Evolutionary conservation across 129 eudicot genomes (phyloP).

Genomic region (carrot (Daucus carota)): DNA sequence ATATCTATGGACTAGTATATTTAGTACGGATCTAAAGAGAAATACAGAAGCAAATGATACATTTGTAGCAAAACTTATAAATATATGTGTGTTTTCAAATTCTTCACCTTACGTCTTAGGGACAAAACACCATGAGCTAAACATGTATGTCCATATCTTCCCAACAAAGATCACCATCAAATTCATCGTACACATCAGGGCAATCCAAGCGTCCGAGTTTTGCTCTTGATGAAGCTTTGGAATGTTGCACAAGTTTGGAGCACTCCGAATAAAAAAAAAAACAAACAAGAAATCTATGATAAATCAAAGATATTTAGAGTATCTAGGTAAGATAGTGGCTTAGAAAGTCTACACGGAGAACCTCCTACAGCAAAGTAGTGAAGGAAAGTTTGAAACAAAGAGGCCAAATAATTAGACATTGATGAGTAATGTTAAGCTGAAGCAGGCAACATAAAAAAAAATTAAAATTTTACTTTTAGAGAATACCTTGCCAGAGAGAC

Average conservation of each 20-base stretch:
- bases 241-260: background rate
- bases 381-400: too few relatives aligned
- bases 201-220: background rate
- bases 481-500: background rate
- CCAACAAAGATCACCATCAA: background rate
- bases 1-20: too few relatives aligned
- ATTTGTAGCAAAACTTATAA: too few relatives aligned
- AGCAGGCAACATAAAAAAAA: too few relatives aligned
- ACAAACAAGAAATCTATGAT: background rate
- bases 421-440: background rate
- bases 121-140: background rate
- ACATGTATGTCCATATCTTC: background rate
- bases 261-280: background rate
- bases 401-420: background rate
- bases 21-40: background rate
- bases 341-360: background rate
- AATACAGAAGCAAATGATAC: background rate
- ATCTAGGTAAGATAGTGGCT: background rate
- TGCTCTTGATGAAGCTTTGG: background rate
- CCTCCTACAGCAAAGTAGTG: background rate
- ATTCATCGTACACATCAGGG: background rate
- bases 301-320: background rate
- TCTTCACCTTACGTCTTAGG: background rate
- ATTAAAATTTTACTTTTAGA: background rate
- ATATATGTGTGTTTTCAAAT: background rate